Conservation (phyloP, 352 stramenopile species). For the Globisporangium emineosum region DNA sequence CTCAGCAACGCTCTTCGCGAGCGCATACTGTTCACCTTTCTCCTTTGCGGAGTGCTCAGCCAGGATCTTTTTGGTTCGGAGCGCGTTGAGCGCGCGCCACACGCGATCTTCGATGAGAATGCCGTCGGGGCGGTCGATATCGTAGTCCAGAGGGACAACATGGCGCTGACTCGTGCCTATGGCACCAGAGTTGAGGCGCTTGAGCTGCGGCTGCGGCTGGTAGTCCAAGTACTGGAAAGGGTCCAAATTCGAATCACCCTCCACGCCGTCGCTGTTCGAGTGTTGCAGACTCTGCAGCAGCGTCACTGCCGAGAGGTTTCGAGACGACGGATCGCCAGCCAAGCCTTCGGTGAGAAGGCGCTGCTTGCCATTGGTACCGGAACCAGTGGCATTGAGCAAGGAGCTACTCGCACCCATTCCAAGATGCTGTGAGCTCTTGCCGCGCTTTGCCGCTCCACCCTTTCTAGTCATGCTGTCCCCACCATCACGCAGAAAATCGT, state of each 20-base stretch:
- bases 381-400: constrained; percentile 13
- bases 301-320: constrained; percentile 22
- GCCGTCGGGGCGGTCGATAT: constrained; percentile 62
- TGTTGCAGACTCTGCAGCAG: constrained; percentile 36
- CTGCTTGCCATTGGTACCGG: constrained; percentile 31
- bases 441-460: constrained; percentile 12
- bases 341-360: constrained; percentile 38
- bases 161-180: constrained; percentile 16
- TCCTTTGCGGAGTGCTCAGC: constrained; percentile 47
- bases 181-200: constrained; percentile 4
- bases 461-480: constrained; percentile 18
- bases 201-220: constrained; percentile 27
- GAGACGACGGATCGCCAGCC: constrained; percentile 26
- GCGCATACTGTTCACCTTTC: constrained; percentile 50
- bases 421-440: constrained; percentile 29
- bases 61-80: constrained; percentile 66
- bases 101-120: constrained; percentile 61
- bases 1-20: constrained; percentile 46
- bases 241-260: constrained; percentile 54
- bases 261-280: constrained; percentile 24
- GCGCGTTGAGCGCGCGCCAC: constrained; percentile 60
- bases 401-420: constrained; percentile 13
- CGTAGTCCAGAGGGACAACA: constrained; percentile 69
- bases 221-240: constrained; percentile 66
- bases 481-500: constrained; percentile 36